phyloP scores from a whole-genome alignment of 306 rosid genomes.

The Gillenia trifoliata region DNA sequence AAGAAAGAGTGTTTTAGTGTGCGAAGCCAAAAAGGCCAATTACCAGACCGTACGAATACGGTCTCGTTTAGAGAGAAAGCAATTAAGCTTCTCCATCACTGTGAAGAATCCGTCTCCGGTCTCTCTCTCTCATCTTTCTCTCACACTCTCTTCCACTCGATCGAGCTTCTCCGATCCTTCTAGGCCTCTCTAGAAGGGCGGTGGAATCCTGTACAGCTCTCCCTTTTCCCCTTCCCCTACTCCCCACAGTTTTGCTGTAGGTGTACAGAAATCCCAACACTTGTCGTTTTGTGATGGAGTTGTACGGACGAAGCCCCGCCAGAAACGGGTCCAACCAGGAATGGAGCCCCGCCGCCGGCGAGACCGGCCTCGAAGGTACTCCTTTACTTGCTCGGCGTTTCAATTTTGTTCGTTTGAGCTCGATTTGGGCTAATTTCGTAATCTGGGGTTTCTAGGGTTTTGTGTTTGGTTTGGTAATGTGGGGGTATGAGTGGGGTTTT shows the following conservation, averaged over 20 bases:
- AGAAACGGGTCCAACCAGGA: slow-evolving; percentile 64
- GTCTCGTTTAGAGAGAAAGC: slow-evolving; percentile 14
- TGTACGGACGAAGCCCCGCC: slow-evolving; percentile 58
- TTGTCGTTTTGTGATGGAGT: slow-evolving; percentile 37
- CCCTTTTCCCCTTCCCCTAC: neutral
- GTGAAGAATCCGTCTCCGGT: slow-evolving; percentile 22
- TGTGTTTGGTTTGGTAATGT: slow-evolving; percentile 10
- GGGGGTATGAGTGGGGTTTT: slow-evolving; percentile 33
- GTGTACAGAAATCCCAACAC: slow-evolving; percentile 20
- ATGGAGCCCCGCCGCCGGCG: slow-evolving; percentile 54
- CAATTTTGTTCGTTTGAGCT: neutral
- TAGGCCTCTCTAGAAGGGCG: slow-evolving; percentile 28
- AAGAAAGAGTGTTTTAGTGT: neutral
- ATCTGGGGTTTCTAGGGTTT: slow-evolving; percentile 42
- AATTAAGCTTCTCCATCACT: slow-evolving; percentile 19
- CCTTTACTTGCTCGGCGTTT: neutral
- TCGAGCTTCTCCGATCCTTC: slow-evolving; percentile 35
- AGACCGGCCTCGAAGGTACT: slow-evolving; percentile 61
- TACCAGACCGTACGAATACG: slow-evolving; percentile 41
- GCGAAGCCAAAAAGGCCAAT: slow-evolving; percentile 20
- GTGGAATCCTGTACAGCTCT: slow-evolving; percentile 11
- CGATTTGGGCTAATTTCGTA: neutral
- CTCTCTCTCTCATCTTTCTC: slow-evolving; percentile 12
- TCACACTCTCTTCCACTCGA: neutral
- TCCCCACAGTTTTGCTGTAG: slow-evolving; percentile 6